These are phyloP conservation scores for Amniculicola lignicola DNA, from an alignment of 495 filamentous ascomycete genomes.

Conservation along the genomic window DNA sequence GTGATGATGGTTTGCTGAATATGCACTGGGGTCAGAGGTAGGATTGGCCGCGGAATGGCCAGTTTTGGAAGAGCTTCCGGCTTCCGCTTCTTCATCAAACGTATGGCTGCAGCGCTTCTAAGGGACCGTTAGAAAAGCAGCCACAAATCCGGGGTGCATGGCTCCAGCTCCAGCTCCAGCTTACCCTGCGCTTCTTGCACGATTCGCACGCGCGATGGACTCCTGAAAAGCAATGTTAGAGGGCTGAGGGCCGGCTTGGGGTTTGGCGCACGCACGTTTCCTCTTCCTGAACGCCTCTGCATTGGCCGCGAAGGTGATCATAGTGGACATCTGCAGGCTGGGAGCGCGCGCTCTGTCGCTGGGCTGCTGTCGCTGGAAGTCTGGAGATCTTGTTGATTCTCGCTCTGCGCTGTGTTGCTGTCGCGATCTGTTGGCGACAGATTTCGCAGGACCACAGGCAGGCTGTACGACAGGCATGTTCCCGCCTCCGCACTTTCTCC, in stretches of 20 bases:
- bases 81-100: constrained; percentile 32
- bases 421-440: constrained; percentile 9
- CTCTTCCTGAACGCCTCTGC: constrained; percentile 39
- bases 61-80: constrained; percentile 32
- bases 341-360: background rate
- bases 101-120: constrained; percentile 39
- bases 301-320: constrained; percentile 39
- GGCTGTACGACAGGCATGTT: background rate
- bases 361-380: background rate
- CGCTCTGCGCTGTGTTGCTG: constrained; percentile 1
- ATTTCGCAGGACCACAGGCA: background rate
- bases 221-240: constrained; percentile 12
- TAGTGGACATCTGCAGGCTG: constrained; percentile 36
- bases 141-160: background rate
- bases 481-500: constrained; percentile 24
- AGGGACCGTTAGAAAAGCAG: constrained; percentile 17
- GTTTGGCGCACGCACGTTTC: constrained; percentile 21
- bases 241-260: background rate
- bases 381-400: background rate
- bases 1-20: constrained; percentile 4
- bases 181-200: constrained; percentile 39
- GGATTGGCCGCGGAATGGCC: constrained; percentile 14
- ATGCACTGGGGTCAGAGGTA: constrained; percentile 15
- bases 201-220: constrained; percentile 36
- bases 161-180: too few species aligned